phyloP scores from a whole-genome alignment of 306 rosid genomes.

The Parietaria judaica region DNA sequence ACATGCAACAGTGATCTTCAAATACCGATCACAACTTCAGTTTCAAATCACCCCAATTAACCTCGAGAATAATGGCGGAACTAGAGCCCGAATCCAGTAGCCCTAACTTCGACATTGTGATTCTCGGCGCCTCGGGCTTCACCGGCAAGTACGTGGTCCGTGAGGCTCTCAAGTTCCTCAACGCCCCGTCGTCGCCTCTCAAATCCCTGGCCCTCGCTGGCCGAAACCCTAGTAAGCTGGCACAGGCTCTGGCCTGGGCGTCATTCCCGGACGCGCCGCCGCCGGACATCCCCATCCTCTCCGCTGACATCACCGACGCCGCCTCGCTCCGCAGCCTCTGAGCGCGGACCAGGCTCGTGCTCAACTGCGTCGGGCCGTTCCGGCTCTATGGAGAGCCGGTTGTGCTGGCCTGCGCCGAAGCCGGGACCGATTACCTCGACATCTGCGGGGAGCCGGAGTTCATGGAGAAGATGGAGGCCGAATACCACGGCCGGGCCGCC shows the following conservation, averaged over 20 bases:
- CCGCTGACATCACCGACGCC: constrained; percentile 54
- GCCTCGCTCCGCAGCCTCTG: constrained; percentile 56
- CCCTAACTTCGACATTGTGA: constrained; percentile 45
- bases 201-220: constrained; percentile 71
- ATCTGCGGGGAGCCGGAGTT: constrained; percentile 88
- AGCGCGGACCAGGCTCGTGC: constrained; percentile 50
- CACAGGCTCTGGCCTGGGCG: constrained; percentile 65
- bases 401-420: constrained; percentile 58
- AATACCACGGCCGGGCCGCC: constrained; percentile 31
- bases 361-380: constrained; percentile 91
- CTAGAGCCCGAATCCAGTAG: too few species aligned
- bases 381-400: constrained; percentile 77
- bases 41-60: too few species aligned
- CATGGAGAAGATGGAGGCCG: constrained; percentile 64
- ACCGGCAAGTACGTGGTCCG: constrained; percentile 72
- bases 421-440: constrained; percentile 74
- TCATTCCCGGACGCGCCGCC: constrained; percentile 48
- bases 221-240: constrained; percentile 43
- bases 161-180: constrained; percentile 67
- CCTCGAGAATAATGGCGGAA: constrained; percentile 30
- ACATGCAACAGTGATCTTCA: too few species aligned
- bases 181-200: constrained; percentile 42
- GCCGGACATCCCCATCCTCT: constrained; percentile 33
- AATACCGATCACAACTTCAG: too few species aligned
- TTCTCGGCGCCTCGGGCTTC: constrained; percentile 87